A percentile compares a stretch with the other conserved stretches of the same genome.
phyloP scores from a whole-genome alignment of 768 basidiomycete genomes.

The Panaeolus cyanescens region DNA sequence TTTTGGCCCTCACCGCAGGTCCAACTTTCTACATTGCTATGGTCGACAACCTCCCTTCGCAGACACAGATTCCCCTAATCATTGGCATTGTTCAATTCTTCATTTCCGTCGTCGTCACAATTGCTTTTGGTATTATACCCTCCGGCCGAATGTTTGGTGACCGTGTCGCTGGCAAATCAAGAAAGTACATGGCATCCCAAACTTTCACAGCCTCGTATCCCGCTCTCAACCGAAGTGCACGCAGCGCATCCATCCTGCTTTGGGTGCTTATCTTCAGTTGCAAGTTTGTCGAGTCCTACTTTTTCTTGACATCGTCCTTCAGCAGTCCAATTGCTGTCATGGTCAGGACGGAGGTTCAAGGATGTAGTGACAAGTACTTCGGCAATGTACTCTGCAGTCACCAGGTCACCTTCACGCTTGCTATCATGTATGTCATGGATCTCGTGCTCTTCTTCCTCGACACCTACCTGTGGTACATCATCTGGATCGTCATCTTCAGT shows the following conservation, averaged over 20 bases:
- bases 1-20: constrained; percentile 89
- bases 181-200: constrained; percentile 98
- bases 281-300: constrained; percentile 97
- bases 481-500: constrained; percentile 96
- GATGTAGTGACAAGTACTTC: constrained; percentile 84
- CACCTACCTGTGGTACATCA: constrained; percentile 99
- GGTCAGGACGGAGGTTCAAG: constrained; percentile 92
- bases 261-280: constrained; percentile 96
- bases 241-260: constrained; percentile 80
- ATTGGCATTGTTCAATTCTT: constrained; percentile 93
- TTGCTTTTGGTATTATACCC: constrained; percentile 86
- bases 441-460: constrained; percentile 97
- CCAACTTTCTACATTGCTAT: constrained; percentile 93
- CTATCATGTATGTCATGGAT: constrained; percentile 99
- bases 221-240: constrained; percentile 65
- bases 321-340: constrained; percentile 94
- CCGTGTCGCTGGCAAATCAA: constrained; percentile 93
- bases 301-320: constrained; percentile 98
- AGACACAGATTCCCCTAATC: constrained; percentile 80
- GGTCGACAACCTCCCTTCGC: constrained; percentile 66
- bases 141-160: constrained; percentile 99
- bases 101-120: constrained; percentile 80
- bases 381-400: constrained; percentile 83
- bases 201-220: constrained; percentile 99
- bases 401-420: constrained; percentile 91